These are phyloP conservation scores for Fusarium verticillioides DNA, from an alignment of 2,329 filamentous ascomycete genomes.

Conservation along the genomic window DNA sequence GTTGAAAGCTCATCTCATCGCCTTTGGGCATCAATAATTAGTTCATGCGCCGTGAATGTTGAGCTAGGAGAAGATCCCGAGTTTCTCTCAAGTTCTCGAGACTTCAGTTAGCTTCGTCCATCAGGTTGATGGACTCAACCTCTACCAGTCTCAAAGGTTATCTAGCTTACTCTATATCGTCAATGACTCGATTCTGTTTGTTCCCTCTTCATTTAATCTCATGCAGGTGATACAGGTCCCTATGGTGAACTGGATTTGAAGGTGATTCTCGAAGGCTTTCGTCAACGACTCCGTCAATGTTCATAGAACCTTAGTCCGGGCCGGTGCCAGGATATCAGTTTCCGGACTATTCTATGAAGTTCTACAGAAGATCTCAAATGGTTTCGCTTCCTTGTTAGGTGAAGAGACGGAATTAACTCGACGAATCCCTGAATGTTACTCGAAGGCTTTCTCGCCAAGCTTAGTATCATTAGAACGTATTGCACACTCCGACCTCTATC, in stretches of 20 bases:
- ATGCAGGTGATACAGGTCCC: too few species aligned
- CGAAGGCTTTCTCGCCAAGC: neutral
- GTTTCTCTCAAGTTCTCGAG: neutral
- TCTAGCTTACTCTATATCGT: rapidly evolving
- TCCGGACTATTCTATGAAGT: rapidly evolving
- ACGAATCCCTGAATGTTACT: rapidly evolving
- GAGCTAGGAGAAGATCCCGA: neutral
- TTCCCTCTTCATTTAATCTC: too few species aligned
- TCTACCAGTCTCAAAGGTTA: neutral
- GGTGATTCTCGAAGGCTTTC: neutral
- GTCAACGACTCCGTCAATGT: rapidly evolving
- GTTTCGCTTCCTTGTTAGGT: rapidly evolving
- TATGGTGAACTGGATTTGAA: neutral
- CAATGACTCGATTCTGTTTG: rapidly evolving
- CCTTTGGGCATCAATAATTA: neutral
- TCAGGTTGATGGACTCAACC: neutral
- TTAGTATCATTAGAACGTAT: neutral
- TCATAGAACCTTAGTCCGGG: neutral
- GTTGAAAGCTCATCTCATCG: neutral
- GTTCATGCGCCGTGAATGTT: neutral
- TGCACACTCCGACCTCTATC: rapidly evolving
- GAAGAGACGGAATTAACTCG: neutral
- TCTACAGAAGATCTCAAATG: rapidly evolving
- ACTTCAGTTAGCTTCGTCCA: too few species aligned
- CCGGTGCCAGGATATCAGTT: neutral